Conservation (phyloP, 352 stramenopile genomes). For the Globisporangium okanoganense region DNA sequence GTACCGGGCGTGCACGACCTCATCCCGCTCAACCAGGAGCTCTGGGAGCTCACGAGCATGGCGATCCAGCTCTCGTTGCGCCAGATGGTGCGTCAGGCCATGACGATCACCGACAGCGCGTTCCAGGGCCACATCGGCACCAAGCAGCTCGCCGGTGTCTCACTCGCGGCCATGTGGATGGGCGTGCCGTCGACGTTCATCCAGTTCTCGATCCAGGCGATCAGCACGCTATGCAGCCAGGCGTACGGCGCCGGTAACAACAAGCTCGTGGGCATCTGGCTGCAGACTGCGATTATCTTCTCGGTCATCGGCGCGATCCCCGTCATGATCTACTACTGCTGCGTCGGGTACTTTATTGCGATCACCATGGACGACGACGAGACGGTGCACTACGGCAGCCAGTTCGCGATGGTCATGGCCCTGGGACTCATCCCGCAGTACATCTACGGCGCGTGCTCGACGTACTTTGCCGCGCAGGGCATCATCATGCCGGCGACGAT, state of each 20-base stretch:
- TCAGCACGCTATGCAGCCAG: slow-evolving; percentile 74
- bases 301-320: slow-evolving; percentile 43
- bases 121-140: slow-evolving; percentile 72
- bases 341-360: slow-evolving; percentile 16
- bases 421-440: slow-evolving; percentile 65
- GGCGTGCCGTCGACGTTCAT: slow-evolving; percentile 57
- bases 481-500: slow-evolving; percentile 71
- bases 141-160: slow-evolving; percentile 61
- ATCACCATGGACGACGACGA: slow-evolving; percentile 51
- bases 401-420: slow-evolving; percentile 69
- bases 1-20: slow-evolving; percentile 3
- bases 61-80: slow-evolving; percentile 69
- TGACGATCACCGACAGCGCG: slow-evolving; percentile 70
- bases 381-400: slow-evolving; percentile 52
- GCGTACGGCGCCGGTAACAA: slow-evolving; percentile 68
- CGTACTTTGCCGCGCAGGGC: slow-evolving; percentile 81
- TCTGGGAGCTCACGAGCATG: slow-evolving; percentile 62
- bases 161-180: slow-evolving; percentile 67
- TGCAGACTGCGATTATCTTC: slow-evolving; percentile 65
- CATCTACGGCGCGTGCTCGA: slow-evolving; percentile 60
- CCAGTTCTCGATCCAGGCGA: slow-evolving; percentile 53
- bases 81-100: slow-evolving; percentile 64
- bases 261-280: slow-evolving; percentile 60
- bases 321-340: slow-evolving; percentile 66
- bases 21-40: slow-evolving; percentile 29